Conservation (phyloP, 2,329 filamentous ascomycete species). For the Lecanicillium sp. region DNA sequence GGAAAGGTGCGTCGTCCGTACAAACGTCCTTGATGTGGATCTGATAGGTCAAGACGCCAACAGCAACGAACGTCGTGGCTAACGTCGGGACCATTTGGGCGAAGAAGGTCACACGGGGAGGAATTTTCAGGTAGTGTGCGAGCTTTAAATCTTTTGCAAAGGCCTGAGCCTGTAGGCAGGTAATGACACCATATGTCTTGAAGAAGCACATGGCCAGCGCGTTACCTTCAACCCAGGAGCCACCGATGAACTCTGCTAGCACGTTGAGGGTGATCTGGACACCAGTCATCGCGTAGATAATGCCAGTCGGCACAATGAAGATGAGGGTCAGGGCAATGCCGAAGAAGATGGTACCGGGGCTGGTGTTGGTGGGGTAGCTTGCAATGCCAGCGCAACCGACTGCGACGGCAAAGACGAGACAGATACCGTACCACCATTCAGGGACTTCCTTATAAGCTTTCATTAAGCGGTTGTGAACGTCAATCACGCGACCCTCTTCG, state of each 20-base stretch:
- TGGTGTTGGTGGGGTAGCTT: constrained; percentile 37
- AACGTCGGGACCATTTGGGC: constrained; percentile 41
- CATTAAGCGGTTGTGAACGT: constrained; percentile 30
- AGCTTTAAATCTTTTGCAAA: constrained; percentile 42
- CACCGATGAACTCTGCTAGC: constrained; percentile 37
- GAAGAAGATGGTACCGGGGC: constrained; percentile 34
- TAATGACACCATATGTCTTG: constrained; percentile 31
- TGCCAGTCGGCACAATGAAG: constrained; percentile 37
- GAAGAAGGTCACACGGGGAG: constrained; percentile 40
- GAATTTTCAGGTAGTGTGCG: constrained; percentile 46
- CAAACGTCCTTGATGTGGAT: constrained; percentile 32
- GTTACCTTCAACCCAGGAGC: constrained; percentile 30
- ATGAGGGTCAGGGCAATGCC: constrained; percentile 33
- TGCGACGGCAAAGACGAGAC: constrained; percentile 28
- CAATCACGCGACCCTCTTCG: constrained; percentile 16
- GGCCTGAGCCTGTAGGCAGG: constrained; percentile 21
- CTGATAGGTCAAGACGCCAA: constrained; percentile 36
- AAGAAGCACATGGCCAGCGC: constrained; percentile 31
- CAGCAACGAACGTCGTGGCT: constrained; percentile 40
- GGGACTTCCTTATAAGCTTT: constrained; percentile 28
- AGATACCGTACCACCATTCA: constrained; percentile 37
- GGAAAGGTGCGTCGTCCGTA: constrained; percentile 28
- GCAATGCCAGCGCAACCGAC: constrained; percentile 33
- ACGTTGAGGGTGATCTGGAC: constrained; percentile 36
- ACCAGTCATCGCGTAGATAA: constrained; percentile 40